Conservation (phyloP, 2,329 filamentous ascomycete genomes). For the Epichloe sibirici region DNA sequence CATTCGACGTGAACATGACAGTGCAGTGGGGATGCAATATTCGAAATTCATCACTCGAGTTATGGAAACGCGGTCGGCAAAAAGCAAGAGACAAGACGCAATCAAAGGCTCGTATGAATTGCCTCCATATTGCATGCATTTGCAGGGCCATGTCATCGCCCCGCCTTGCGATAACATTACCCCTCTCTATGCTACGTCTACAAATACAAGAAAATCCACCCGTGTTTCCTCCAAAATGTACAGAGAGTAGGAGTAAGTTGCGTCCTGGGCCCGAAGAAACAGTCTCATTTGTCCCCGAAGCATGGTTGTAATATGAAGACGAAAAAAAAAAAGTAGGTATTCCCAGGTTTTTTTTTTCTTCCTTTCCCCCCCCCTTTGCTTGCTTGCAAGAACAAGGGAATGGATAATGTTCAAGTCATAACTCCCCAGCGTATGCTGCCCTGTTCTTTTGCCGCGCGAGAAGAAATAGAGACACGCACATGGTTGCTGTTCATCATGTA, state of each 20-base stretch:
- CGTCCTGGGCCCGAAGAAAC: background rate
- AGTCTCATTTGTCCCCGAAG: background rate
- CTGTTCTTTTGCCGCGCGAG: background rate
- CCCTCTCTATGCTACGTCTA: background rate
- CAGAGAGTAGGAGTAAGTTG: slow-evolving; percentile 3
- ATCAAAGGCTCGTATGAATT: background rate
- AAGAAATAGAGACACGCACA: background rate
- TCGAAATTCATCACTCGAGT: background rate
- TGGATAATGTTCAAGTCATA: background rate
- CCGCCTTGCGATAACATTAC: no score
- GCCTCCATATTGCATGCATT: background rate
- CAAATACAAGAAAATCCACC: background rate
- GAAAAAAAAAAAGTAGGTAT: no score
- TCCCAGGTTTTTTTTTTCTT: no score
- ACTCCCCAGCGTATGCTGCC: slow-evolving; percentile 2
- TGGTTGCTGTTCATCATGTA: slow-evolving; percentile 2
- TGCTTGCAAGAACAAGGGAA: background rate
- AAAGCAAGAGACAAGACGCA: background rate
- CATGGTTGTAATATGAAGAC: no score
- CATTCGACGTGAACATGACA: background rate
- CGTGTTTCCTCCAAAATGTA: background rate
- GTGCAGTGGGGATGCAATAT: background rate
- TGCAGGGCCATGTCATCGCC: background rate
- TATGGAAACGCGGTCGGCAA: background rate
- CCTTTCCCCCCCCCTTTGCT: no score